These are phyloP conservation scores for Gregarina niphandrodes DNA, from an alignment of 169 alveolate species.

Conservation along the genomic window DNA sequence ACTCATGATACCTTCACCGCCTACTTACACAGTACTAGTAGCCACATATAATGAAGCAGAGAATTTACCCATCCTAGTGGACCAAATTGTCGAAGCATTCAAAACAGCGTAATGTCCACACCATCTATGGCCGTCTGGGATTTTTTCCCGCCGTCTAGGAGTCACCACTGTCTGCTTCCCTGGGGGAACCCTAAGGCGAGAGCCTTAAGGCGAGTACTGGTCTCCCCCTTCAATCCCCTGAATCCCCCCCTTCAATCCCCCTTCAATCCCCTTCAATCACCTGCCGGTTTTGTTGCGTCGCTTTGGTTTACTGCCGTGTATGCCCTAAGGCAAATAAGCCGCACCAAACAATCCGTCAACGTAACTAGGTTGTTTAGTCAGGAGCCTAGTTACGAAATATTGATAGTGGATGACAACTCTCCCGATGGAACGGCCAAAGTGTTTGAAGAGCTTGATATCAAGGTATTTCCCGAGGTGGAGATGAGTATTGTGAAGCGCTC, in stretches of 20 bases:
- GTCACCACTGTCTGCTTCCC: background rate
- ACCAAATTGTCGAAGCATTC: conserved; percentile 51
- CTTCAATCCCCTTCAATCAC: too few species aligned
- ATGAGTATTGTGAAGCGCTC: conserved; percentile 52
- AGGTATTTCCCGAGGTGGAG: background rate
- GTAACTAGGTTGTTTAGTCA: too few species aligned
- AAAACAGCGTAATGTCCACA: conserved; percentile 32
- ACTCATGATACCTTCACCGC: conserved; percentile 3
- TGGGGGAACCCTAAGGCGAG: background rate
- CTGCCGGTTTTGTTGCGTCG: too few species aligned
- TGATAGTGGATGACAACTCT: conserved; percentile 76
- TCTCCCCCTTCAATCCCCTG: background rate
- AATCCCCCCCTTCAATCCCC: too few species aligned
- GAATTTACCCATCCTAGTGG: conserved; percentile 61
- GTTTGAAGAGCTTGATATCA: conserved; percentile 29
- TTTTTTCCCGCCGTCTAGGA: background rate
- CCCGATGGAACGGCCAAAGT: conserved; percentile 75
- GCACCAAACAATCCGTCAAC: too few species aligned
- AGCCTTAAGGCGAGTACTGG: background rate
- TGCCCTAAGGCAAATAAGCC: too few species aligned
- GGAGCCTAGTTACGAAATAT: too few species aligned
- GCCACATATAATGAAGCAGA: conserved; percentile 85
- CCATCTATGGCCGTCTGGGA: background rate
- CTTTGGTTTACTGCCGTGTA: too few species aligned
- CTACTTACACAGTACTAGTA: conserved; percentile 53